These are phyloP conservation scores for Gymnopus androsaceus DNA, from an alignment of 1,284 basidiomycete genomes.

Conservation along the genomic window DNA sequence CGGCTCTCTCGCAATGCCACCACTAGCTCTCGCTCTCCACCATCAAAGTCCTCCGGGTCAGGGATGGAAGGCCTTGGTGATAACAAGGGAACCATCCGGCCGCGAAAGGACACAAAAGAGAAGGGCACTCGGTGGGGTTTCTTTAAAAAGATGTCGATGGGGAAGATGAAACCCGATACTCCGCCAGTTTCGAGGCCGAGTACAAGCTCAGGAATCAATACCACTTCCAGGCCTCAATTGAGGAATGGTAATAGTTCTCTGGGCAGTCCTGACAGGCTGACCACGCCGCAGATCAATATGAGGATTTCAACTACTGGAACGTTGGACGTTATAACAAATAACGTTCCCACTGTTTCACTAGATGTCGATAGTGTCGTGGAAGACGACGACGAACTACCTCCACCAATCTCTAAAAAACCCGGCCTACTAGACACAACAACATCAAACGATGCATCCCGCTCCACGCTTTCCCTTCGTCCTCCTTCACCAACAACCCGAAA, in stretches of 20 bases:
- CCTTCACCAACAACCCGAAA: slow-evolving; percentile 50
- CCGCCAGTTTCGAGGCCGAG: slow-evolving; percentile 21
- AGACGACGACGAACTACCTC: slow-evolving; percentile 19
- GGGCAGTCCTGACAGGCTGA: slow-evolving; percentile 31
- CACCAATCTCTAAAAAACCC: background rate
- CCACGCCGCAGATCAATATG: slow-evolving; percentile 62
- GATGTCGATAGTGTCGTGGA: slow-evolving; percentile 29
- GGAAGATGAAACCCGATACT: slow-evolving; percentile 70
- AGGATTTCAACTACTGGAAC: slow-evolving; percentile 69
- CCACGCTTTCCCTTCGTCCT: slow-evolving; percentile 46
- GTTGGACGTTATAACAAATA: slow-evolving; percentile 42
- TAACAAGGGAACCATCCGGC: slow-evolving; percentile 30
- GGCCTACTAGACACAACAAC: background rate
- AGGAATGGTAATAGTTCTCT: slow-evolving; percentile 15
- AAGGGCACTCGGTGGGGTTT: slow-evolving; percentile 86
- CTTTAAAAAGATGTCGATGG: slow-evolving; percentile 96
- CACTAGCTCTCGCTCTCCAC: slow-evolving; percentile 10
- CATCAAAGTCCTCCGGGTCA: slow-evolving; percentile 20
- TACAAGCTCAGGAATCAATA: slow-evolving; percentile 16
- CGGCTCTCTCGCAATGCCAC: slow-evolving; percentile 24
- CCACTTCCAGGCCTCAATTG: slow-evolving; percentile 25
- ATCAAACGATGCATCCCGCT: slow-evolving; percentile 17
- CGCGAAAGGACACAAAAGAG: slow-evolving; percentile 50
- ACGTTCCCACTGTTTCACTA: slow-evolving; percentile 29
- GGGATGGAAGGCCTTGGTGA: slow-evolving; percentile 29